A percentile compares a stretch with the other conserved stretches of the same genome.
phyloP scores from a whole-genome alignment of 805 yeast genomes.

The Cyberlindnera maritima region DNA sequence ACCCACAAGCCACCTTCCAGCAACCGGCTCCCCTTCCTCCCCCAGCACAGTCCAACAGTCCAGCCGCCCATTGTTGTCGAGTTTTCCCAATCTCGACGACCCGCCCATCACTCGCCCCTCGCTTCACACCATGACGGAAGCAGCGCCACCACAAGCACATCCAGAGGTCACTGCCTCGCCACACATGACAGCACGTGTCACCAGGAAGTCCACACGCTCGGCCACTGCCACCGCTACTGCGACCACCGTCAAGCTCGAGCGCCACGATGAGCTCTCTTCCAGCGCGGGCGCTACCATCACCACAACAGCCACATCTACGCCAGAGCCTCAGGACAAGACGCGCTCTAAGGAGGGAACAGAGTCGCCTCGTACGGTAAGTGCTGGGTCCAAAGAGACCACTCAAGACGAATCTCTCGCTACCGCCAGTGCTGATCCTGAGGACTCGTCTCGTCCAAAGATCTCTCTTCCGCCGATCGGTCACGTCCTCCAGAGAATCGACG shows the following conservation, averaged over 20 bases:
- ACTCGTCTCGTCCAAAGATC: constrained; percentile 1
- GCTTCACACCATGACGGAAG: not conserved
- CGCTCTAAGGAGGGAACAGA: not conserved
- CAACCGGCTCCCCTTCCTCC: not conserved
- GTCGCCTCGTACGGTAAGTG: not conserved
- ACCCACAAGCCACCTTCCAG: not conserved
- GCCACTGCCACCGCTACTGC: not conserved
- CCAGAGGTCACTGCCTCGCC: not conserved
- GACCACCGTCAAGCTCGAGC: no score
- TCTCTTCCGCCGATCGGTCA: constrained; percentile 27
- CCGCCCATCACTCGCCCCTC: no score
- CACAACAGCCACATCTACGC: not conserved
- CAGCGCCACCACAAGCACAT: not conserved
- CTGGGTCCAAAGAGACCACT: not conserved
- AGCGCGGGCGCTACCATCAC: not conserved
- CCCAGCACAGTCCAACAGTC: no score
- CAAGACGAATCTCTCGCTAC: no score
- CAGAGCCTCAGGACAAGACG: not conserved
- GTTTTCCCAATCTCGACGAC: constrained; percentile 1
- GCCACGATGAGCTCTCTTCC: no score
- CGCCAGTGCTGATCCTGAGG: not conserved
- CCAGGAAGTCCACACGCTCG: not conserved
- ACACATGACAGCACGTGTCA: not conserved
- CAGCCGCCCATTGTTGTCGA: constrained; percentile 4
- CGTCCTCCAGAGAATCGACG: constrained; percentile 26